Base-by-base conservation (phyloP, 1,139 yeast species). In the Pneumocystis murina region DNA sequence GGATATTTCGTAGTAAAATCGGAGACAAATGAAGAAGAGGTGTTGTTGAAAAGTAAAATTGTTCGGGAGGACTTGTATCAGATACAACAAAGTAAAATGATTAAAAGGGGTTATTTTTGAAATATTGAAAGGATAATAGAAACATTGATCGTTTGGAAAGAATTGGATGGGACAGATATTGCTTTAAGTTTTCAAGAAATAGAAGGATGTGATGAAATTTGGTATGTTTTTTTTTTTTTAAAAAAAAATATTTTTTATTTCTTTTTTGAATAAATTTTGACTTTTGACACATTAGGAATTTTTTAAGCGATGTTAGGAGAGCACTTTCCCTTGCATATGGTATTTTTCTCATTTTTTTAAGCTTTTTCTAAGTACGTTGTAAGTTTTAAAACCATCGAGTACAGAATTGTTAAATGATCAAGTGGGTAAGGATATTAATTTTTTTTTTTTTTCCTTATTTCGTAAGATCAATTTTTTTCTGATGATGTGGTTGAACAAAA, bases 61-160 rank as follows among this genome's bases (percentile, higher is more conserved):
- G 84, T 83, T 69, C 95, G 95, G 0, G 76, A 82, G 41, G 86
- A 85, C 1, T 95, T 87, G 70, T 91, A 87, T 72, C 97, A 91
- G 73, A 80, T 95, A 70, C 97, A 91, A 72, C 97, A 92, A 72
- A 67, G 68, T 66, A 59, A 8, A 61, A 39, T 14, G 20, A 10
- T 16, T 17, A 48, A n/a, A 16, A 3, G 10, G 3, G 7, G 16
- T 14, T 43, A 5, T 1, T 3, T 35, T 2, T 14, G 33, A 4
- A 7, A 2, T 35, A 5, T 20, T 20, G n/a, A 20, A 24, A 24
- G 55, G 12, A 24, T 48, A 20, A 20, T 54, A 67, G 97, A 90
- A 67, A 90, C 97, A 0, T 77, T 92, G 62, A 88, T 92, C 28
- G 96, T 92, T 28, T 92, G 98, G 97, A 87, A 95, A 6, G 96